Evolutionary conservation across 768 basidiomycete species (phyloP).

Genomic region (Chalciporus piperatus): DNA sequence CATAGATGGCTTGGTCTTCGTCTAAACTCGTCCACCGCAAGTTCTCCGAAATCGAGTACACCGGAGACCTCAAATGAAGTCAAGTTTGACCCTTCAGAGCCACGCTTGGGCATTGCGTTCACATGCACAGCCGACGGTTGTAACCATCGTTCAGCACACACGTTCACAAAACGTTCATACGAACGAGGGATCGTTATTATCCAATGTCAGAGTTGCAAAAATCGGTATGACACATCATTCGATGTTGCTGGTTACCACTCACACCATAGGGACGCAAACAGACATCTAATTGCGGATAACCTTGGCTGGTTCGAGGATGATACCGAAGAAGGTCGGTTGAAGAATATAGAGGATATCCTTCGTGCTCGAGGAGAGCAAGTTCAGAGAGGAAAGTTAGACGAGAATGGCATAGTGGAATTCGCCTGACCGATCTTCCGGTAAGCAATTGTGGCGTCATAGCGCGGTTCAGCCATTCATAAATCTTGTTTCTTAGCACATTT

Average conservation of each 20-base stretch:
- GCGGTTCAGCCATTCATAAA: neutral
- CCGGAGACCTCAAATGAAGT: constrained; percentile 7
- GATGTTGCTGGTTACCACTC: neutral
- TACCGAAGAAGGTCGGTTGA: constrained; percentile 67
- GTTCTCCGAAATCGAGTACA: neutral
- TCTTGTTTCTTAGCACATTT: neutral
- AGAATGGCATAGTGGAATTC: constrained; percentile 56
- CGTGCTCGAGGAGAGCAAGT: constrained; percentile 77
- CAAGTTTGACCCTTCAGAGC: constrained; percentile 46
- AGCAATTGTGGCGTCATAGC: neutral
- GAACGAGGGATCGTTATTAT: constrained; percentile 86
- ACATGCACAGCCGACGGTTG: constrained; percentile 82
- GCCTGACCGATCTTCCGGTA: constrained; percentile 23
- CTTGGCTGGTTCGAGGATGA: constrained; percentile 89
- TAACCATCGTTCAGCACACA: constrained; percentile 77
- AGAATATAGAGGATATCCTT: constrained; percentile 82
- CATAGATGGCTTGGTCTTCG: constrained; percentile 32
- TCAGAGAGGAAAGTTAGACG: constrained; percentile 45
- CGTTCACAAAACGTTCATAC: constrained; percentile 84
- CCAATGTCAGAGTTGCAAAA: constrained; percentile 88
- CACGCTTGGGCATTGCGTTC: constrained; percentile 72
- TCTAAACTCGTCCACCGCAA: constrained; percentile 6
- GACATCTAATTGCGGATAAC: constrained; percentile 87
- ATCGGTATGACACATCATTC: constrained; percentile 52
- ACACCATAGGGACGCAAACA: constrained; percentile 22